These are phyloP conservation scores for Leishmania braziliensis DNA, from an alignment of 208 protist genomes.

Conservation along the genomic window DNA sequence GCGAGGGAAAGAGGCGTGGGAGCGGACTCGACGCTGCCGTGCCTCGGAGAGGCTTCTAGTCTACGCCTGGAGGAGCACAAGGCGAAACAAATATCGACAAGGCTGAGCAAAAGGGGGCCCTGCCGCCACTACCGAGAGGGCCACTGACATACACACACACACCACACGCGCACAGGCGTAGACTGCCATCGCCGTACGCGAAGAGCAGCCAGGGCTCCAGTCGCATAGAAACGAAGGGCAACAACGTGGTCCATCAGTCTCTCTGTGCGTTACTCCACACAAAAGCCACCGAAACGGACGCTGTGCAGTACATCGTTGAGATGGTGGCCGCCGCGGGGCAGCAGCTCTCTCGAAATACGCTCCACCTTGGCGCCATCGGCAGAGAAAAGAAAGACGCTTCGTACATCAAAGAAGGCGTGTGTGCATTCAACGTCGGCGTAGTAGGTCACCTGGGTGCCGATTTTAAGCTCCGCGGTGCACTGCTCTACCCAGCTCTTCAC, in stretches of 20 bases:
- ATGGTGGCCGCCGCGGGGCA: constrained; percentile 25
- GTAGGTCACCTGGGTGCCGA: constrained; percentile 54
- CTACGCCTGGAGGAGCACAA: background rate
- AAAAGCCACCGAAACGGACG: constrained; percentile 43
- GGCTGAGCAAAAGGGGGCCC: background rate
- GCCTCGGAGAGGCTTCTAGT: background rate
- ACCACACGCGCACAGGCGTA: background rate
- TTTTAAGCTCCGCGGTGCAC: constrained; percentile 23
- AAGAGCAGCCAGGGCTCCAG: background rate
- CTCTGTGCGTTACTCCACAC: background rate
- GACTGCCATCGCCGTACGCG: background rate
- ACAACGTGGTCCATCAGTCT: background rate
- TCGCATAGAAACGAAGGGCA: background rate
- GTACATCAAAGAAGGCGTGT: constrained; percentile 38
- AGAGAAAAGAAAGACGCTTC: constrained; percentile 39
- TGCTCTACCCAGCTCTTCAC: constrained; percentile 24
- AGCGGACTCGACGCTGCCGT: background rate
- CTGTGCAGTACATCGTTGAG: constrained; percentile 33
- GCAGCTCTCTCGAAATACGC: constrained; percentile 44
- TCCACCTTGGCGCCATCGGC: constrained; percentile 36
- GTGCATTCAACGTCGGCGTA: constrained; percentile 34
- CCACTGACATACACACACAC: background rate
- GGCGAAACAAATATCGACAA: background rate
- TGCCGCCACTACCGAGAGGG: no score
- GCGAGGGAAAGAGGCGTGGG: background rate